Conservation (phyloP, 441 rosid genomes). For the Sinapis alba region DNA sequence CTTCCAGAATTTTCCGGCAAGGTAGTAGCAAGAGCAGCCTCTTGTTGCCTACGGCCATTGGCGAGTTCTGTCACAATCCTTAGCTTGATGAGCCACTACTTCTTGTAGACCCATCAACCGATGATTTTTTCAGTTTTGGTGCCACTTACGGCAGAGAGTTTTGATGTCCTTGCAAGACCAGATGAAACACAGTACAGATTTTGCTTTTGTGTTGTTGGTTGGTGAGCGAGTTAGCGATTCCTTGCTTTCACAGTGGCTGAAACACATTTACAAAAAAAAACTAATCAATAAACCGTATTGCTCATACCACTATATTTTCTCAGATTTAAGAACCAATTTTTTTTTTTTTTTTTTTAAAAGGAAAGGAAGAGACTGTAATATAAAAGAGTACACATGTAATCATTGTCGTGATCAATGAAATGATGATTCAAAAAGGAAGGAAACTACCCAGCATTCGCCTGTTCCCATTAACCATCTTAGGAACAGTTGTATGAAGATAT, state of each 20-base stretch:
- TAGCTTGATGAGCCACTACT: not conserved
- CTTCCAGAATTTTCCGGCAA: slow-evolving; percentile 83
- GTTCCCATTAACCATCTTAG: not conserved
- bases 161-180: too few species aligned
- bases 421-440: not conserved
- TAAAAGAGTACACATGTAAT: not conserved
- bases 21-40: slow-evolving; percentile 84
- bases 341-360: too few species aligned
- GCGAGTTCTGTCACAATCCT: not conserved
- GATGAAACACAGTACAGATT: too few species aligned
- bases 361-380: not conserved
- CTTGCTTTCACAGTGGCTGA: not conserved
- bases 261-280: not conserved
- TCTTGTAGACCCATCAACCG: not conserved
- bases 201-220: too few species aligned
- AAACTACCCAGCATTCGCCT: not conserved
- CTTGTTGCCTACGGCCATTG: slow-evolving; percentile 39
- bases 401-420: not conserved
- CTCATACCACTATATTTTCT: too few species aligned
- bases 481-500: not conserved
- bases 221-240: too few species aligned
- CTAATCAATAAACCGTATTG: not conserved
- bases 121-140: not conserved
- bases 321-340: not conserved
- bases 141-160: not conserved